phyloP scores from a whole-genome alignment of 345 rosid genomes.

The Lepidium aucheri region DNA sequence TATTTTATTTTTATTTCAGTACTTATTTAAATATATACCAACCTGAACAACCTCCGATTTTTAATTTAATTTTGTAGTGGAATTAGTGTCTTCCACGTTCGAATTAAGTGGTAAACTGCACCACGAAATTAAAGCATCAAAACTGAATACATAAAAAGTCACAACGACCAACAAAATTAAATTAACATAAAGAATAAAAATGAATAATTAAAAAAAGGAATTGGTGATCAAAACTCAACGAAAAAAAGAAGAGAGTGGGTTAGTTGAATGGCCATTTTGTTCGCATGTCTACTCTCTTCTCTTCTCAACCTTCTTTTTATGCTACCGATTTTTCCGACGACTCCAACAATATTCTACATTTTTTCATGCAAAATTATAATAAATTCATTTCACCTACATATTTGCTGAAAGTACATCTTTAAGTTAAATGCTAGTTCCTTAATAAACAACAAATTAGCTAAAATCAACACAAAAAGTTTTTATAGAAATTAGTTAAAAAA shows the following conservation, averaged over 20 bases:
- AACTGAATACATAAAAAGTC: neutral
- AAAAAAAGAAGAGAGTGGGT: slow-evolving; percentile 28
- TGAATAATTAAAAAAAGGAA: neutral
- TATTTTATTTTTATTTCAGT: too few relatives aligned
- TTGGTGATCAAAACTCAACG: slow-evolving; percentile 36
- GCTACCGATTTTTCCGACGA: slow-evolving; percentile 7
- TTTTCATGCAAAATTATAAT: too few relatives aligned
- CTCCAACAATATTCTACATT: neutral
- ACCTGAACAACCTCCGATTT: neutral
- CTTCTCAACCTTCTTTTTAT: slow-evolving; percentile 33
- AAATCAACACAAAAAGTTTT: neutral
- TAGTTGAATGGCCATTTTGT: slow-evolving; percentile 33
- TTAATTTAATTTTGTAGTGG: neutral
- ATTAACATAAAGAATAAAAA: too few relatives aligned
- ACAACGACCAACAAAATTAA: slow-evolving; percentile 16
- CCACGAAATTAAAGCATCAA: slow-evolving; percentile 12
- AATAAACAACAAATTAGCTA: too few relatives aligned
- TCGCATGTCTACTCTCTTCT: slow-evolving; percentile 28
- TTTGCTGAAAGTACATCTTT: too few relatives aligned
- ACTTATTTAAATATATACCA: slow-evolving; percentile 7
- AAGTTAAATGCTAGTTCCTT: too few relatives aligned
- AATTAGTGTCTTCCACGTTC: slow-evolving; percentile 28
- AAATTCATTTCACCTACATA: too few relatives aligned
- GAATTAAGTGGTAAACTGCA: slow-evolving; percentile 17
- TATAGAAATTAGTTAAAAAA: neutral